Conservation (phyloP, 306 rosid species). For the Leucaena leucocephala region DNA sequence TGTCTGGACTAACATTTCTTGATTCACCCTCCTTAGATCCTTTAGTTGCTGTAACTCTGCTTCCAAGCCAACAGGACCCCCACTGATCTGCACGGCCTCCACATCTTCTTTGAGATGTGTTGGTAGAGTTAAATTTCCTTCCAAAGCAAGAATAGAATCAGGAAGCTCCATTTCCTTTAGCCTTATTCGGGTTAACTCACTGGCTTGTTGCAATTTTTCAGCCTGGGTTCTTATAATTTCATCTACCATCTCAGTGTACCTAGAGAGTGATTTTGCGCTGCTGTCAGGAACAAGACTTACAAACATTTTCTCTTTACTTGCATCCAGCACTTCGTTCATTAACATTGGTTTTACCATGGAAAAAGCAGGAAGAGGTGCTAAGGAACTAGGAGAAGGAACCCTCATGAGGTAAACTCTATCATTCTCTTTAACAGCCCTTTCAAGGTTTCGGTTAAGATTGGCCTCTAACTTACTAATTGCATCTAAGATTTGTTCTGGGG, state of each 20-base stretch:
- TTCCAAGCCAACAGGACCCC: slow-evolving; percentile 93
- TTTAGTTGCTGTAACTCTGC: slow-evolving; percentile 89
- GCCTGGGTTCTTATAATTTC: slow-evolving; percentile 89
- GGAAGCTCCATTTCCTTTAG: slow-evolving; percentile 99
- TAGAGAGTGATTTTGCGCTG: slow-evolving; percentile 92
- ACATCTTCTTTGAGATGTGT: slow-evolving; percentile 84
- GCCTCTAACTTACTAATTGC: slow-evolving; percentile 81
- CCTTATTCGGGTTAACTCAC: slow-evolving; percentile 93
- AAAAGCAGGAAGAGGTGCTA: slow-evolving; percentile 77
- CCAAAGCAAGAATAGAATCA: slow-evolving; percentile 93
- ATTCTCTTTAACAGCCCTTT: slow-evolving; percentile 96
- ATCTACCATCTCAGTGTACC: slow-evolving; percentile 97
- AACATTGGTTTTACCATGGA: slow-evolving; percentile 90
- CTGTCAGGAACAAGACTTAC: slow-evolving; percentile 90
- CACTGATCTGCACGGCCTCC: slow-evolving; percentile 98
- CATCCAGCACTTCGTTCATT: slow-evolving; percentile 89
- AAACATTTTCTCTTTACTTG: slow-evolving; percentile 96
- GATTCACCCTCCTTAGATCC: slow-evolving; percentile 93
- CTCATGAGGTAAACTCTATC: slow-evolving; percentile 97
- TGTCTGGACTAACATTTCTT: slow-evolving; percentile 81
- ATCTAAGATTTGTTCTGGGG: slow-evolving; percentile 83
- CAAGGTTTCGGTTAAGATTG: slow-evolving; percentile 77
- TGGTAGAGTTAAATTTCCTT: slow-evolving; percentile 84
- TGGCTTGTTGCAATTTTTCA: slow-evolving; percentile 93
- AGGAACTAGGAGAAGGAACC: slow-evolving; percentile 74